Evolutionary conservation across 2,329 filamentous ascomycete species (phyloP).

Genomic region (Botrytis elliptica): DNA sequence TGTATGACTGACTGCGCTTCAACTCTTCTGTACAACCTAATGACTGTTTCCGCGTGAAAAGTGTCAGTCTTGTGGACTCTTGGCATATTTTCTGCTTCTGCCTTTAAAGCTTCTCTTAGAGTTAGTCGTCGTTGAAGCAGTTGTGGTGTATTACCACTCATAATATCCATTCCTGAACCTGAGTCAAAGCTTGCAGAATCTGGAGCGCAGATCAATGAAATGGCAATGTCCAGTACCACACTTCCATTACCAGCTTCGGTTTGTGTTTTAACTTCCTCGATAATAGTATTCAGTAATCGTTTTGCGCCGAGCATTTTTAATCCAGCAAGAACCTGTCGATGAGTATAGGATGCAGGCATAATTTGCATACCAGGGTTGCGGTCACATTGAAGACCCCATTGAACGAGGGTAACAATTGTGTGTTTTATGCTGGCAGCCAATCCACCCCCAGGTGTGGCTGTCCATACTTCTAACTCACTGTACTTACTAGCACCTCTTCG

Average conservation of each 20-base stretch:
- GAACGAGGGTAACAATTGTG: constrained; percentile 60
- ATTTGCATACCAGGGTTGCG: constrained; percentile 51
- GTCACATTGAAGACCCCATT: constrained; percentile 55
- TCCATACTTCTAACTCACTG: constrained; percentile 69
- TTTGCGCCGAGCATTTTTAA: constrained; percentile 61
- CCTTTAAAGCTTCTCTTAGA: constrained; percentile 37
- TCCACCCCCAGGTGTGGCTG: constrained; percentile 54
- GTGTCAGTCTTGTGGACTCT: constrained; percentile 34
- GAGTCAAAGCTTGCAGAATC: constrained; percentile 43
- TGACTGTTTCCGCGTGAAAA: constrained; percentile 34
- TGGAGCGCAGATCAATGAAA: constrained; percentile 67
- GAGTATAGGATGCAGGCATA: constrained; percentile 67
- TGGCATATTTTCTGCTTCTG: constrained; percentile 33
- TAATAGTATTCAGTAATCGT: constrained; percentile 57
- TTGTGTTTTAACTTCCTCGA: constrained; percentile 66
- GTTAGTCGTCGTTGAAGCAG: constrained; percentile 35
- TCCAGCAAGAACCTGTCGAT: constrained; percentile 64
- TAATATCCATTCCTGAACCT: constrained; percentile 22
- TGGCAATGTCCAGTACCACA: constrained; percentile 66
- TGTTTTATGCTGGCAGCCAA: constrained; percentile 58
- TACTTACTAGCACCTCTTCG: constrained; percentile 62
- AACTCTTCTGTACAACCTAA: constrained; percentile 38
- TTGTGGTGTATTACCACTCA: constrained; percentile 21
- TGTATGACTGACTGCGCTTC: constrained; percentile 33
- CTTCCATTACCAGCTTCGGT: constrained; percentile 58